Evolutionary conservation across 495 filamentous ascomycete genomes (phyloP), one percentile per base, ranked within the genome.

Genomic region (Pyrenopolyporus hunteri): DNA sequence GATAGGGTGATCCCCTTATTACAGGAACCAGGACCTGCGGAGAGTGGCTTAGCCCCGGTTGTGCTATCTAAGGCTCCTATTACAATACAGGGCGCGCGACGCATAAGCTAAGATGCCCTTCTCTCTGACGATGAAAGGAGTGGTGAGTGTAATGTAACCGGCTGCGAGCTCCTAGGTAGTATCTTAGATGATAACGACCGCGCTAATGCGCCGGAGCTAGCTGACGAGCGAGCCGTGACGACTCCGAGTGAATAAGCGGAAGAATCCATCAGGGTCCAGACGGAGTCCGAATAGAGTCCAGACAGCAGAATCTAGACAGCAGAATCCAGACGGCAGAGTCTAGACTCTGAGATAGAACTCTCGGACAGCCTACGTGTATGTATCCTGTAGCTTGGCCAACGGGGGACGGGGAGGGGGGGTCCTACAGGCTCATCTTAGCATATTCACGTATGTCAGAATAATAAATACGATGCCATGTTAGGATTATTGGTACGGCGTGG

Each of bases 181-280:
- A 40, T 33, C 37, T n/a, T n/a, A n/a, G n/a, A 53, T 40, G 16
- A 9, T 4, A 40, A 40, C 14, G 14, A 4, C n/a, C 20, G n/a
- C 36, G 14, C 36, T 40, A 40, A 40, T 40, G 16, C 16, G 14
- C 36, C 17, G n/a, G 17, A 40, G 36, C 5, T 35, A 33, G 32
- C 32, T 36, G 2, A 4, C 32, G 3, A 23, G 35, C 32, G 53
- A 47, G 20, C 44, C 44, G 46, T 37, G 22, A 53, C 25, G 22
- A 25, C 32, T 53, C 33, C 8, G 22, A 7, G 45, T 43, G 43
- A 35, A 46, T 25, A 29, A 39, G 39, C 33, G 45, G 37, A 57
- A 29, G 52, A 52, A 20, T 51, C 31, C 40, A 39, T 64, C 54
- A 43, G 23, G 56, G 54, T 23, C 51, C 11, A 50, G 58, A 54